A percentile compares a stretch with the other conserved stretches of the same genome.
Evolutionary conservation across 2,329 filamentous ascomycete genomes (phyloP).

Genomic region (Diaporthe australafricana): DNA sequence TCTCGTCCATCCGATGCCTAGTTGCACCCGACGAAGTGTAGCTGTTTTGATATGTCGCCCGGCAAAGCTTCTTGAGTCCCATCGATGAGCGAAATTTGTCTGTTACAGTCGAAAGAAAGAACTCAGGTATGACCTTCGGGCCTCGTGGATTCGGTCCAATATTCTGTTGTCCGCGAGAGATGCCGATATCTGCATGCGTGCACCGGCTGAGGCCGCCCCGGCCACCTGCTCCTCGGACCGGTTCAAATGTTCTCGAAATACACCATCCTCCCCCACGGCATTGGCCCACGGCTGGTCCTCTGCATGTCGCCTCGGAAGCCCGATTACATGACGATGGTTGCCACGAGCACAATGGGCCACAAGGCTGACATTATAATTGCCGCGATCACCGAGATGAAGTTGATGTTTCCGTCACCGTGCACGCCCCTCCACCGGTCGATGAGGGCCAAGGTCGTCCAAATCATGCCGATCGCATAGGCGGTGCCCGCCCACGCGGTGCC

Average conservation of each 20-base stretch:
- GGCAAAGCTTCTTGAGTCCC: background rate
- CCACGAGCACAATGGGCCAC: conserved; percentile 41
- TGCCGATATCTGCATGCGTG: background rate
- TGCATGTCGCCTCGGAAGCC: background rate
- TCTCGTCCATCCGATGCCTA: background rate
- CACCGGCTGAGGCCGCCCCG: background rate
- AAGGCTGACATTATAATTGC: conserved; percentile 39
- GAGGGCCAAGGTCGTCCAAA: conserved; percentile 41
- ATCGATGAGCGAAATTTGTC: background rate
- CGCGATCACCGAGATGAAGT: conserved; percentile 37
- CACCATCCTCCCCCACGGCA: background rate
- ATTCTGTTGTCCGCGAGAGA: background rate
- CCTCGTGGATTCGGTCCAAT: background rate
- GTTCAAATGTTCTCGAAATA: background rate
- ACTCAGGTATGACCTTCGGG: background rate
- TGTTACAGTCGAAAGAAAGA: background rate
- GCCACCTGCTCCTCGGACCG: background rate
- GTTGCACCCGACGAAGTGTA: background rate
- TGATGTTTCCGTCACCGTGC: conserved; percentile 39
- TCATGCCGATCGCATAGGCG: conserved; percentile 42
- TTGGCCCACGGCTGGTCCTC: background rate
- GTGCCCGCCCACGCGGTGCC: conserved; percentile 40
- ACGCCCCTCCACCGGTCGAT: conserved; percentile 45
- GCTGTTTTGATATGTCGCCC: background rate
- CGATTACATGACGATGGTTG: conserved; percentile 17